Base-by-base conservation (phyloP, 2,329 filamentous ascomycete genomes). In the Penicillium crustosum region DNA sequence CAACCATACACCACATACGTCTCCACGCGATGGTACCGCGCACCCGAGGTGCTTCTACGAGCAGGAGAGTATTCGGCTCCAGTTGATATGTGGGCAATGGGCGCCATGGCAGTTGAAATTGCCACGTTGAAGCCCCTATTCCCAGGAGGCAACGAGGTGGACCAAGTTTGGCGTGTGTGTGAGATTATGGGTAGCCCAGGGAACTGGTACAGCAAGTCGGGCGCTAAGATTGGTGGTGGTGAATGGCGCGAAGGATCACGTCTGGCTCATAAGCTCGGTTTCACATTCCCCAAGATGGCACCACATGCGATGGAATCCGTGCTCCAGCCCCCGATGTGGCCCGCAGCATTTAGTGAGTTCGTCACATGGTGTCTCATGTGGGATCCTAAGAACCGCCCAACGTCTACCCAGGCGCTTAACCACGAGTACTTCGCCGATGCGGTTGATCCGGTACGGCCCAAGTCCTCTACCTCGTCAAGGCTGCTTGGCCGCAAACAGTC, bases 161-260 rank as follows among this genome's bases (percentile, higher is more conserved):
- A 99, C 68, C 94, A 99, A 75, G 94, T 99, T 2, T 99, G 94
- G 94, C 88, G 94, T 66, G 91, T 99, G 0, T 99, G 94, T 73
- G 94, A 99, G 75, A 96, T 99, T 58, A 99, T 99, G 94, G 94
- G 94, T 49, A 97, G 93, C 78, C 94, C 94, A 3, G 94, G 94
- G 44, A 93, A 93, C 78, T 99, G 94, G 94, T 94, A 96, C 74
- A 96, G 90, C 81, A 97, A 97, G 77, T 82, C 90, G 6, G 93
- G 93, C 25, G 82, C 83, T 27, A 89, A 88, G 64, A 90, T 99
- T 29, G 94, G 94, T 55, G 94, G 94, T 70, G 94, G 94, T 69
- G 94, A 99, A 67, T 99, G 94, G 94, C 91, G 92, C 69, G 94
- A 99, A 58, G 94, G 94, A 57, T 92, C 92, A 45, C 86, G 91